Percentiles rank a stretch among this genome's conserved stretches.
These are phyloP conservation scores for Cairneyella variabilis DNA, from an alignment of 495 filamentous ascomycete genomes.

Conservation along the genomic window DNA sequence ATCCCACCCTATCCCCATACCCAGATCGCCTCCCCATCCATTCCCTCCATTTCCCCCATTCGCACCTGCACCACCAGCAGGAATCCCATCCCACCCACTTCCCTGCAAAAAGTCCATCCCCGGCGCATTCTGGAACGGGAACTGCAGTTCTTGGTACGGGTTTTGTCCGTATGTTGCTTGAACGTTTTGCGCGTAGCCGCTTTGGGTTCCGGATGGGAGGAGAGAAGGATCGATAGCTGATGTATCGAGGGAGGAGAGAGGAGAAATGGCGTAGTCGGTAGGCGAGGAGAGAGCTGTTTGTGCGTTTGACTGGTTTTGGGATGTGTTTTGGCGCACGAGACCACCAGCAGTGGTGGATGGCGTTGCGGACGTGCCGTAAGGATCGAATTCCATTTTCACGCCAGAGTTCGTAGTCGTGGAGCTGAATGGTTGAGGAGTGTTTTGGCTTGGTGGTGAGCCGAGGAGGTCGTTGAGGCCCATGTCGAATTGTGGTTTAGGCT, in stretches of 20 bases:
- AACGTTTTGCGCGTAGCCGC: neutral
- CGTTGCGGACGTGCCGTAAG: neutral
- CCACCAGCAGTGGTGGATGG: neutral
- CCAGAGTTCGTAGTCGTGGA: constrained; percentile 1
- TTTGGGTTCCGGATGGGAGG: constrained; percentile 35
- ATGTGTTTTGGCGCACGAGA: constrained; percentile 10
- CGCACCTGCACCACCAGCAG: constrained; percentile 24
- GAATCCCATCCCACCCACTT: constrained; percentile 26
- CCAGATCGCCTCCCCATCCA: constrained; percentile 37
- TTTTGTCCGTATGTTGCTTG: neutral
- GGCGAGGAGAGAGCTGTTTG: constrained; percentile 12
- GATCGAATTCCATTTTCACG: constrained; percentile 19
- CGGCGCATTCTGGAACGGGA: constrained; percentile 12
- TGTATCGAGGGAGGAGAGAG: constrained; percentile 32
- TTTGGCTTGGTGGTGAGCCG: constrained; percentile 15
- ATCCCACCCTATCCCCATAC: constrained; percentile 66
- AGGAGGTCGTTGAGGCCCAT: constrained; percentile 60
- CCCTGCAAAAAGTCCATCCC: constrained; percentile 22
- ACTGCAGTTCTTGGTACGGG: constrained; percentile 17
- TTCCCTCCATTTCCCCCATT: constrained; percentile 1
- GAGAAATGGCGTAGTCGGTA: constrained; percentile 22
- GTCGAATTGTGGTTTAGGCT: constrained; percentile 52
- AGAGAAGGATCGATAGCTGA: constrained; percentile 42
- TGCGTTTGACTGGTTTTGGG: constrained; percentile 4
- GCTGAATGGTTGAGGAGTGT: neutral